Percentiles rank a stretch among this genome's conserved stretches.
Evolutionary conservation across 345 rosid species (phyloP).

Genomic region (Populus euphratica): DNA sequence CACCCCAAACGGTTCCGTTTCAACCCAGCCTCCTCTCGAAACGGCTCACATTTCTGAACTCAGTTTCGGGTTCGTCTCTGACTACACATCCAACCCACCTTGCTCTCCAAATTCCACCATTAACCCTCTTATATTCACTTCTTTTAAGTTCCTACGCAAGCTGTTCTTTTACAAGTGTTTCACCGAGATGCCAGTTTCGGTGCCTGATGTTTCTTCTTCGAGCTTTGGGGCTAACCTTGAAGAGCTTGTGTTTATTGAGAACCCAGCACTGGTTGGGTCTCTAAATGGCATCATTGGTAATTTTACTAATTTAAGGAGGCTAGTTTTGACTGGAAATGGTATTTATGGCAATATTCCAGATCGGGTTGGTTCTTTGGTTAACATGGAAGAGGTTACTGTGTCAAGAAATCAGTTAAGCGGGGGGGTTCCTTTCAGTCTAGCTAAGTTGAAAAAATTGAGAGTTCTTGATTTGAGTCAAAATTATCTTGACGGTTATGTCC

Average conservation of each 20-base stretch:
- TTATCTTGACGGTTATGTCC: constrained; percentile 37
- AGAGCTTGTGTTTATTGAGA: constrained; percentile 58
- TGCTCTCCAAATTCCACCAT: constrained; percentile 52
- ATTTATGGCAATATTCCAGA: constrained; percentile 47
- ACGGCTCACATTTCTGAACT: constrained; percentile 53
- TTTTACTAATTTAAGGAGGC: constrained; percentile 42
- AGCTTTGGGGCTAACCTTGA: constrained; percentile 41
- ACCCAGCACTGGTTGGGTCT: constrained; percentile 48
- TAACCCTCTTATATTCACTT: constrained; percentile 46
- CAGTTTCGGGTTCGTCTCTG: constrained; percentile 60
- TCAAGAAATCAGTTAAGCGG: constrained; percentile 58
- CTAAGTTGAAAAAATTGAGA: constrained; percentile 41
- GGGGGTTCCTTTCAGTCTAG: constrained; percentile 20
- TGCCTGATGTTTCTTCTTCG: constrained; percentile 32
- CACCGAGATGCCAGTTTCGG: constrained; percentile 30
- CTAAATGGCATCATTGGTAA: constrained; percentile 34
- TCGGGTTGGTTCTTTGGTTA: constrained; percentile 34
- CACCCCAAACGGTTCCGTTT: constrained; percentile 11
- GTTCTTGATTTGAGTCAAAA: constrained; percentile 55
- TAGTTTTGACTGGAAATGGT: constrained; percentile 54
- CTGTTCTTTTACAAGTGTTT: constrained; percentile 66
- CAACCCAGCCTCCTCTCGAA: neutral
- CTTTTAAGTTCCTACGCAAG: constrained; percentile 54
- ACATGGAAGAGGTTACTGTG: constrained; percentile 48
- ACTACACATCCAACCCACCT: constrained; percentile 55